A percentile compares a stretch with the other conserved stretches of the same genome.
These are phyloP conservation scores for Sporothrix globosa DNA, from an alignment of 2,329 filamentous ascomycete species.

Conservation along the genomic window DNA sequence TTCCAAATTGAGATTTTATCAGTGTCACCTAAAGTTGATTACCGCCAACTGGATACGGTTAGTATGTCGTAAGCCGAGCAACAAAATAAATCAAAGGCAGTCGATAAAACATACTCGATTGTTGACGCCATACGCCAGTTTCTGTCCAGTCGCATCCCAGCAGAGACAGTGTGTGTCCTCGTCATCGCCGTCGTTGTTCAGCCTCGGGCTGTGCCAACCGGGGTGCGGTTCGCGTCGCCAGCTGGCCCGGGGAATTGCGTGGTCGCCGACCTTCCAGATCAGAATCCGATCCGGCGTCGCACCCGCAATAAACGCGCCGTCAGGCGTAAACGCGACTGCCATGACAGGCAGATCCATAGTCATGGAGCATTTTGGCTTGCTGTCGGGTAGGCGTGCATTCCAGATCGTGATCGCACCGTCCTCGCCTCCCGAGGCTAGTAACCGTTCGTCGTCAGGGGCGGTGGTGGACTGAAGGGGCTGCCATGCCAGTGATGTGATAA, in stretches of 20 bases:
- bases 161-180: conserved; percentile 64
- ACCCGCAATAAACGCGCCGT: conserved; percentile 65
- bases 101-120: conserved; percentile 56
- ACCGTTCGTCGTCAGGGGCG: conserved; percentile 53
- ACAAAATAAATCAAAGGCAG: too few species aligned
- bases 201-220: conserved; percentile 63
- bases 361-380: conserved; percentile 61
- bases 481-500: conserved; percentile 63
- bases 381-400: conserved; percentile 60
- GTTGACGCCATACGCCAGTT: conserved; percentile 65
- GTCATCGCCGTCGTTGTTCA: conserved; percentile 57
- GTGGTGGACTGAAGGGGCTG: conserved; percentile 55
- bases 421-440: conserved; percentile 64
- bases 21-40: conserved; percentile 37
- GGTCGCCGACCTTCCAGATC: conserved; percentile 67
- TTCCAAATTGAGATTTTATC: neutral
- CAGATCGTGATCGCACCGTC: conserved; percentile 66
- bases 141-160: conserved; percentile 65
- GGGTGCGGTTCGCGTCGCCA: conserved; percentile 61
- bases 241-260: conserved; percentile 60
- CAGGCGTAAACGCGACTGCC: conserved; percentile 64
- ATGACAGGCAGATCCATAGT: conserved; percentile 62
- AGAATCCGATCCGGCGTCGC: conserved; percentile 62
- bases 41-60: conserved; percentile 35
- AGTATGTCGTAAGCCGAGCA: neutral